Conservation (phyloP, 129 eudicot species). For the Deinandra increscens region DNA sequence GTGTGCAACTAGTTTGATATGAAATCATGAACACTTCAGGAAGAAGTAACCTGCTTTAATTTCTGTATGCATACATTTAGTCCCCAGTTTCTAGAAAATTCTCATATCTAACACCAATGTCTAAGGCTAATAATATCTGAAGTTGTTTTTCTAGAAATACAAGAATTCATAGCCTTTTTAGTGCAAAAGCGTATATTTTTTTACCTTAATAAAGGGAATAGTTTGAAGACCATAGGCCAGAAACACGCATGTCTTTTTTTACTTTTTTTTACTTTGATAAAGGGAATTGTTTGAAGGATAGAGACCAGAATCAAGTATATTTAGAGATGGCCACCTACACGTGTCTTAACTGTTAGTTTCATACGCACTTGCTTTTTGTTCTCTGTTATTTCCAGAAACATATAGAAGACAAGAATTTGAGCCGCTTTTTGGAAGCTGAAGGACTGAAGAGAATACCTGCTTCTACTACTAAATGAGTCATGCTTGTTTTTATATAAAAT, state of each 20-base stretch:
- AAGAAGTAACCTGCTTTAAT: not conserved
- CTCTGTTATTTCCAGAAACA: conserved; percentile 50
- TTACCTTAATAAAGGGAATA: not conserved
- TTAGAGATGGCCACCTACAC: not conserved
- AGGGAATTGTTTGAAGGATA: not conserved
- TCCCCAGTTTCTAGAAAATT: too few relatives aligned
- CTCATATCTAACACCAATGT: too few relatives aligned
- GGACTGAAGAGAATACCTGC: conserved; percentile 44
- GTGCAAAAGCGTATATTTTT: too few relatives aligned
- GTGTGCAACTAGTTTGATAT: not conserved
- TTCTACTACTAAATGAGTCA: conserved; percentile 44
- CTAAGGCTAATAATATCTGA: too few relatives aligned
- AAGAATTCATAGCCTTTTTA: too few relatives aligned
- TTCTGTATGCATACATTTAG: not conserved
- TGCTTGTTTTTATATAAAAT: conserved; percentile 11
- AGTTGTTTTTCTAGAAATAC: too few relatives aligned
- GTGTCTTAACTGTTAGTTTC: not conserved
- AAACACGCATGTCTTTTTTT: too few relatives aligned
- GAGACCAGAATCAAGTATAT: not conserved
- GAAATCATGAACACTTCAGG: conserved; percentile 3
- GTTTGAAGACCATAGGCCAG: not conserved
- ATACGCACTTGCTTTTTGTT: not conserved
- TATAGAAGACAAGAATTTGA: conserved; percentile 78
- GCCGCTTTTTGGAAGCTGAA: conserved; percentile 78
- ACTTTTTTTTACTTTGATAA: too few relatives aligned